Percentiles rank a stretch among this genome's conserved stretches.
Conservation (phyloP, 2,329 filamentous ascomycete species). For the Ophiocordyceps camponoti-saundersi region DNA sequence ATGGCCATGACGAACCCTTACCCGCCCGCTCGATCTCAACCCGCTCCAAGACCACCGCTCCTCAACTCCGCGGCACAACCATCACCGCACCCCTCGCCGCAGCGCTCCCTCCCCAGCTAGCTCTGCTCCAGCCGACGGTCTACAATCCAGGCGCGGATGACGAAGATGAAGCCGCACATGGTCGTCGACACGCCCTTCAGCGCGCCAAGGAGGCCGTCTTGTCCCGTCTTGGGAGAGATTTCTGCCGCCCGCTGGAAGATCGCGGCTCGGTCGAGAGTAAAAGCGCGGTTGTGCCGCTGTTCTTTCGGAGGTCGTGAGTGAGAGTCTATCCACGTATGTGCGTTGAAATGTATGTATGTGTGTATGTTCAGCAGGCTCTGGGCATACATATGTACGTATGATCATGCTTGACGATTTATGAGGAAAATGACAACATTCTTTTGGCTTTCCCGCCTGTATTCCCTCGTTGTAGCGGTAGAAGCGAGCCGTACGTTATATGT, state of each 20-base stretch:
- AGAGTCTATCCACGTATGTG: not conserved
- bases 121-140: conserved; percentile 38
- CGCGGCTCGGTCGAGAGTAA: conserved; percentile 31
- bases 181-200: conserved; percentile 35
- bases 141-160: conserved; percentile 26
- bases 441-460: not conserved
- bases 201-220: conserved; percentile 45
- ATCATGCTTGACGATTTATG: not conserved
- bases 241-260: conserved; percentile 21
- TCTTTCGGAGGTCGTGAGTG: conserved; percentile 31
- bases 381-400: not conserved
- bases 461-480: no score
- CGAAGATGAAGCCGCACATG: conserved; percentile 29
- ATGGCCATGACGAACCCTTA: no score
- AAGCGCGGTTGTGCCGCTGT: conserved; percentile 39
- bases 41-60: no score
- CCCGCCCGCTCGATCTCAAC: no score
- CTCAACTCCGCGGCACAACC: conserved; percentile 5
- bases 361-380: not conserved
- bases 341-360: no score
- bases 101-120: conserved; percentile 28
- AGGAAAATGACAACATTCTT: no score
- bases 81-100: conserved; percentile 23
- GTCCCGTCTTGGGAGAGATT: conserved; percentile 39
- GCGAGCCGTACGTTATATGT: no score